Base-by-base conservation (phyloP, 192 early-diverging fungal genomes). In the Backusella mclennaniae region DNA sequence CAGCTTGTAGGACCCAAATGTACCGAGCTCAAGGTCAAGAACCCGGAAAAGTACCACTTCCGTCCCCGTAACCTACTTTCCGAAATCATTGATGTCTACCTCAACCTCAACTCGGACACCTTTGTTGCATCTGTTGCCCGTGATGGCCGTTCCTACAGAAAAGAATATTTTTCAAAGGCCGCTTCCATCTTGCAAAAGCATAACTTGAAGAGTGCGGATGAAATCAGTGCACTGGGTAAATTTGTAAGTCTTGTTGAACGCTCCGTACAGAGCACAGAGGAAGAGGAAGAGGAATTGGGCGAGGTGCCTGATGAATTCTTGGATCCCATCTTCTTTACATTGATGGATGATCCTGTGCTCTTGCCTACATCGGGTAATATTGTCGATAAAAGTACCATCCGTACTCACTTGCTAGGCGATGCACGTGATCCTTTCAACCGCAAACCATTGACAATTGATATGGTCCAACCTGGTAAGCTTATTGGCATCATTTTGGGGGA, bases 291-390 rank as follows among this genome's bases (percentile, higher is more conserved):
- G 59, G 89, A 95, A 71, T 82, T 94, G 63, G 88, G 91, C 33
- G 90, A 94, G 1, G 78, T 95, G 31, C 98, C 98, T 0, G 97
- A 98, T 66, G 92, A 96, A 72, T 99, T 95, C 49, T 82, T 96
- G 90, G 95, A 97, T 84, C 96, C 95, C 9, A 69, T 98, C 38
- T 75, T 96, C 74, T 94, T 84, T n/a, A 87, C 89, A 12, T 85
- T 98, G 52, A 98, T 99, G 92, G 90, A 93, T 53, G 95, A 99
- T 77, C 98, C 98, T 4, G 98, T 99, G 38, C 85, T 93, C 0
- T 77, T 99, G 35, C 98, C 98, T 9, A 92, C 92, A 0, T 96
- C 95, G 3, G 87, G 86, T 52, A 85, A 84, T 3, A 89, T 92
- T 19, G 90, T 99, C 76, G 98, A 99, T 77, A 83, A 94, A 38